Evolutionary conservation across 768 basidiomycete species (phyloP).

Genomic region (Collybia sp.): DNA sequence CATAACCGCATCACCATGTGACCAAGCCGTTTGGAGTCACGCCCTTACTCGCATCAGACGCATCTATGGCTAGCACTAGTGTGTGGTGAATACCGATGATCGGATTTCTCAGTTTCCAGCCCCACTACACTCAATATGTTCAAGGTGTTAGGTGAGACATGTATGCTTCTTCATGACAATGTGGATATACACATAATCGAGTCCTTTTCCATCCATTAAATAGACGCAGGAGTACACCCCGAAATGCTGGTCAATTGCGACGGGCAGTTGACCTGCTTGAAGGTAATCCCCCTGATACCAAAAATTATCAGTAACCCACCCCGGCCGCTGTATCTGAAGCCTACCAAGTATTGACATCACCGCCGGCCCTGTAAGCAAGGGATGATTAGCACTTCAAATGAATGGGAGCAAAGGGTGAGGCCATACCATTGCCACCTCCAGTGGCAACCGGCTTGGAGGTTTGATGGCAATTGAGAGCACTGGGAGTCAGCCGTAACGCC

Average conservation of each 20-base stretch:
- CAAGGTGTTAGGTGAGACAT: too few relatives aligned
- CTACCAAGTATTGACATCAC: constrained; percentile 5
- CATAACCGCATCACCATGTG: too few relatives aligned
- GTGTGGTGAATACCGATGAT: too few relatives aligned
- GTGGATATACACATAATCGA: too few relatives aligned
- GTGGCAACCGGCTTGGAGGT: constrained; percentile 6
- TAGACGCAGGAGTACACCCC: constrained; percentile 4
- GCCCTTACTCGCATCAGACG: too few relatives aligned
- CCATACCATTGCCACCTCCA: constrained; percentile 6
- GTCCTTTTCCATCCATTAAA: background rate
- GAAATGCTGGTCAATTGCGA: constrained; percentile 6
- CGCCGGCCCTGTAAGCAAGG: constrained; percentile 3
- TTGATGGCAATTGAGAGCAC: constrained; percentile 5
- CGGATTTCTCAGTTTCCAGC: too few relatives aligned
- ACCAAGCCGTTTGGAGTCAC: too few relatives aligned
- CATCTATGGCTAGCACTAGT: too few relatives aligned
- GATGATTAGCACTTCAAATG: background rate
- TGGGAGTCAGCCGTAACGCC: constrained; percentile 4
- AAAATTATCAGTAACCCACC: too few relatives aligned
- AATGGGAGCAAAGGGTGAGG: background rate
- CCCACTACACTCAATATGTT: too few relatives aligned
- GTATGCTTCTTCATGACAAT: too few relatives aligned
- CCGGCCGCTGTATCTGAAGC: background rate
- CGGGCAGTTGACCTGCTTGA: constrained; percentile 6
- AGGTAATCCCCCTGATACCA: background rate